Evolutionary conservation across 768 basidiomycete species (phyloP).

Genomic region (Pseudohyphozyma bogoriensis): DNA sequence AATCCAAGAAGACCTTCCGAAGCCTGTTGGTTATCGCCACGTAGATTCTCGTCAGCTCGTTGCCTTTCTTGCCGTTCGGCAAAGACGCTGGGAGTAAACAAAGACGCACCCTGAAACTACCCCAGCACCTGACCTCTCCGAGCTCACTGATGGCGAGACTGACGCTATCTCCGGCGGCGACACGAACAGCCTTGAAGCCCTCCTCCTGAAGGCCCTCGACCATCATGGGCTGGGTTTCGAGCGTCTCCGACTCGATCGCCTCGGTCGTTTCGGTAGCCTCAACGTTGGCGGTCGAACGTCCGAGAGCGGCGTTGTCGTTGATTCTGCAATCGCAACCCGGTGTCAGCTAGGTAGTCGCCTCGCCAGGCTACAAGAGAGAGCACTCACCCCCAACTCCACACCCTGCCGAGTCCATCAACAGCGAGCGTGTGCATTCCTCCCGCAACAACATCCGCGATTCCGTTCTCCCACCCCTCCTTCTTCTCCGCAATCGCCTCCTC

Average conservation of each 20-base stretch:
- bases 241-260: slow-evolving; percentile 37
- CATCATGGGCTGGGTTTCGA: slow-evolving; percentile 37
- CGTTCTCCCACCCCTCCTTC: slow-evolving; percentile 51
- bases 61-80: background rate
- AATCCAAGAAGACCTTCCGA: slow-evolving; percentile 80
- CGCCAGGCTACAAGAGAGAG: background rate
- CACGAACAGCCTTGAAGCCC: slow-evolving; percentile 69
- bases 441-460: slow-evolving; percentile 67
- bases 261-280: slow-evolving; percentile 4
- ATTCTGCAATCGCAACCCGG: slow-evolving; percentile 39
- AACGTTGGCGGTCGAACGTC: slow-evolving; percentile 36
- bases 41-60: background rate
- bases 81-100: background rate
- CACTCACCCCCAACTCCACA: slow-evolving; percentile 39
- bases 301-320: slow-evolving; percentile 42
- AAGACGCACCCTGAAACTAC: slow-evolving; percentile 64
- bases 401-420: slow-evolving; percentile 72
- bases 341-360: too few relatives aligned
- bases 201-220: slow-evolving; percentile 42
- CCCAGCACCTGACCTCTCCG: slow-evolving; percentile 80
- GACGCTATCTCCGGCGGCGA: slow-evolving; percentile 78
- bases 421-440: slow-evolving; percentile 86
- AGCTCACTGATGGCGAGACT: slow-evolving; percentile 69
- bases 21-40: slow-evolving; percentile 13
- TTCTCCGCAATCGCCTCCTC: slow-evolving; percentile 64